phyloP scores from a whole-genome alignment of 306 rosid genomes.

The Oxytropis ochrocephala region DNA sequence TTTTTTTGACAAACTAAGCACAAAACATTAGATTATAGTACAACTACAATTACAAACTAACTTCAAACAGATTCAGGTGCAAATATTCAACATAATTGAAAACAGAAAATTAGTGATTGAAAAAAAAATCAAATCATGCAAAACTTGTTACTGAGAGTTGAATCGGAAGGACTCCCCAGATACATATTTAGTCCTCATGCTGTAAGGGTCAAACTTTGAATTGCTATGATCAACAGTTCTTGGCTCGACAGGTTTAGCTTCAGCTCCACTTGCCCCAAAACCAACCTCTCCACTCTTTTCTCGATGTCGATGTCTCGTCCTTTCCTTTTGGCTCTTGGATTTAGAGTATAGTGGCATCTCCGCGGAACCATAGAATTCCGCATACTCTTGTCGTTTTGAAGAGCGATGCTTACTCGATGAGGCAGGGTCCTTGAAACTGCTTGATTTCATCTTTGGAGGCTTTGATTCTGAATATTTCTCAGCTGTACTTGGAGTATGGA shows the following conservation, averaged over 20 bases:
- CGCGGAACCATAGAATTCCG: constrained; percentile 69
- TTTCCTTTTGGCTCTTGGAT: constrained; percentile 81
- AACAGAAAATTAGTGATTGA: constrained; percentile 6
- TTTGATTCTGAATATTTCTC: constrained; percentile 62
- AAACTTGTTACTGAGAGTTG: constrained; percentile 24
- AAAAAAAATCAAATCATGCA: not conserved
- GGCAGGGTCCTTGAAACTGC: constrained; percentile 79
- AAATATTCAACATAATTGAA: constrained; percentile 29
- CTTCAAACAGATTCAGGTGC: constrained; percentile 11
- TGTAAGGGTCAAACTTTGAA: constrained; percentile 63
- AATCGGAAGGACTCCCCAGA: constrained; percentile 46
- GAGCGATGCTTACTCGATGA: constrained; percentile 69
- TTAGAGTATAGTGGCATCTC: constrained; percentile 55
- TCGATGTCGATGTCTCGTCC: constrained; percentile 73
- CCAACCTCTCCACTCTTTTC: constrained; percentile 72
- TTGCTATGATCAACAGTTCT: constrained; percentile 44
- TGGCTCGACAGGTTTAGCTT: constrained; percentile 45
- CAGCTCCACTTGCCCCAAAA: constrained; percentile 43
- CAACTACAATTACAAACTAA: constrained; percentile 15
- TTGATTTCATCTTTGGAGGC: constrained; percentile 68
- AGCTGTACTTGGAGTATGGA: constrained; percentile 42
- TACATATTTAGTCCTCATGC: constrained; percentile 57
- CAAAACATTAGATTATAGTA: constrained; percentile 23
- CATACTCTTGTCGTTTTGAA: constrained; percentile 61
- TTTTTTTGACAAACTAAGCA: not conserved